phyloP scores from a whole-genome alignment of 2,329 filamentous ascomycete genomes.

The Epichloe gansuensis region DNA sequence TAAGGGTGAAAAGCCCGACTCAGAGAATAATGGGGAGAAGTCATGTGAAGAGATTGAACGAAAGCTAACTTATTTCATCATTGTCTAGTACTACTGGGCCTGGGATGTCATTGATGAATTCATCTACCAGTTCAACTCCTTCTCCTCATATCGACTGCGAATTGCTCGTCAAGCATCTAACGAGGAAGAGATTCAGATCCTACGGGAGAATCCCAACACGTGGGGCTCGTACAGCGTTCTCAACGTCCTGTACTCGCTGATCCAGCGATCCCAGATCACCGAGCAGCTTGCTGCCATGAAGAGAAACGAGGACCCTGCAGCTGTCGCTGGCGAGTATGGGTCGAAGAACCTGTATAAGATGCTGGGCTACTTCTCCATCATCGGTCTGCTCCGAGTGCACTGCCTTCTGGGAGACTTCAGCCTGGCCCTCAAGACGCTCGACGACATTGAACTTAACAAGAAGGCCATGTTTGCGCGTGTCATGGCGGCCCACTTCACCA shows the following conservation, averaged over 20 bases:
- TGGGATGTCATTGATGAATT: conserved; percentile 99
- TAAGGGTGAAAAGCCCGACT: too few relatives aligned
- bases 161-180: conserved; percentile 73
- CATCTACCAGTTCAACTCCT: conserved; percentile 99
- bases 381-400: conserved; percentile 90
- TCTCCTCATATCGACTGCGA: conserved; percentile 91
- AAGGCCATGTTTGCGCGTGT: conserved; percentile 99
- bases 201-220: conserved; percentile 94
- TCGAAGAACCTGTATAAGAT: conserved; percentile 91
- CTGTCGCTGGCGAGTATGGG: conserved; percentile 90
- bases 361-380: conserved; percentile 99
- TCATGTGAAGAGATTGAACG: conserved; percentile 1
- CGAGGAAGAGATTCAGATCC: conserved; percentile 80
- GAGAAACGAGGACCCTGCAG: conserved; percentile 76
- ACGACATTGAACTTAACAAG: conserved; percentile 99
- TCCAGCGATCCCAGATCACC: conserved; percentile 94
- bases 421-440: conserved; percentile 93
- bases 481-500: conserved; percentile 99
- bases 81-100: conserved; percentile 83
- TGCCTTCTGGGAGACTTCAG: conserved; percentile 95
- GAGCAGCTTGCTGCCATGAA: conserved; percentile 94
- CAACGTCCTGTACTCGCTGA: conserved; percentile 97
- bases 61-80: neutral
- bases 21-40: neutral
- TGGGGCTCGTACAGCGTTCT: conserved; percentile 99